These are phyloP conservation scores for Pelargonium myrrhifolium DNA, from an alignment of 441 rosid species.

Conservation along the genomic window DNA sequence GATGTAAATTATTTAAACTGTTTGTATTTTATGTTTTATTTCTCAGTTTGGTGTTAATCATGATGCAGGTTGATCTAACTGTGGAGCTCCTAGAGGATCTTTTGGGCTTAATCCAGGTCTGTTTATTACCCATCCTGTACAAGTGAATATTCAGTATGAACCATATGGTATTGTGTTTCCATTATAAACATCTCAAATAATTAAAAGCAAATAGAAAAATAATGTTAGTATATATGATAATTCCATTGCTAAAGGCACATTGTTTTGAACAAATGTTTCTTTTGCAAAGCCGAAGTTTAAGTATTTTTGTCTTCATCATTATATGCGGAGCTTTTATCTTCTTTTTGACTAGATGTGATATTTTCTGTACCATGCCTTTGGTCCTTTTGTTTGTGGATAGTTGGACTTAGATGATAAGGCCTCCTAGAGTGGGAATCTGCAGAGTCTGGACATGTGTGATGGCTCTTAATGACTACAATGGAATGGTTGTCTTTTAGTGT, in stretches of 20 bases:
- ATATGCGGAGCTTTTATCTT: background rate
- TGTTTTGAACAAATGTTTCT: background rate
- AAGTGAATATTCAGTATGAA: no score
- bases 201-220: conserved; percentile 1
- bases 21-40: conserved; percentile 13
- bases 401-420: background rate
- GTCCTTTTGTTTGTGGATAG: background rate
- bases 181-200: conserved; percentile 6
- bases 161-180: background rate
- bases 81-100: conserved; percentile 81
- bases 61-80: conserved; percentile 57
- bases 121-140: conserved; percentile 7
- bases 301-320: background rate
- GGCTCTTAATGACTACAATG: background rate
- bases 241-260: background rate
- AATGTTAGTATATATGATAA: background rate
- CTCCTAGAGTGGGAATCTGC: background rate
- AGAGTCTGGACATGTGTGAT: conserved; percentile 1
- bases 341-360: background rate
- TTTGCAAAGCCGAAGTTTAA: background rate
- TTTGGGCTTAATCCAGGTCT: conserved; percentile 68
- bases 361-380: background rate
- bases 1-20: conserved; percentile 12
- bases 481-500: background rate
- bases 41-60: conserved; percentile 23